phyloP scores from a whole-genome alignment of 2,329 filamentous ascomycete species.

The Teratosphaeria zuluensis region DNA sequence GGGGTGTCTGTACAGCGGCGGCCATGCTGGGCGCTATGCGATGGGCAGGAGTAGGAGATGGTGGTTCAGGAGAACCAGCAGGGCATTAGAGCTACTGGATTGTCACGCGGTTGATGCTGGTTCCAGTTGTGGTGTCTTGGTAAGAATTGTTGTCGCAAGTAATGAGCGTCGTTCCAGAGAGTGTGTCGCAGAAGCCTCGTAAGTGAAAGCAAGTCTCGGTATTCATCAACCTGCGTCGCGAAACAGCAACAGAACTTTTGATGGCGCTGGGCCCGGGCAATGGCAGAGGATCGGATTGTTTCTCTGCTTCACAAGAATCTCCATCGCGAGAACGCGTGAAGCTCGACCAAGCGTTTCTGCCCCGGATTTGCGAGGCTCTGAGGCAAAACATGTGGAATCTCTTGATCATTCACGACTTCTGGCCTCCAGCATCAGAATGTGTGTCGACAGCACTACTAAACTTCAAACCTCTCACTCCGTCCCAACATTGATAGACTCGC shows the following conservation, averaged over 20 bases:
- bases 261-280: neutral
- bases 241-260: constrained; percentile 2
- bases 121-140: neutral
- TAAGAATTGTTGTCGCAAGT: neutral
- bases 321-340: neutral
- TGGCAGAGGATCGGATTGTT: neutral
- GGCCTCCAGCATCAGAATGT: neutral
- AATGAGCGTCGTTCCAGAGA: neutral
- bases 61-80: neutral
- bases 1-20: constrained; percentile 44
- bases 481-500: too few relatives aligned
- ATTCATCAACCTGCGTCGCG: neutral
- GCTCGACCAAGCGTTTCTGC: neutral
- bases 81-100: neutral
- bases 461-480: too few relatives aligned
- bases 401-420: neutral
- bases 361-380: neutral
- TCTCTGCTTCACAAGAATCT: neutral
- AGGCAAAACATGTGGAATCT: neutral
- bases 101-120: neutral
- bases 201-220: neutral
- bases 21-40: constrained; percentile 14
- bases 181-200: neutral
- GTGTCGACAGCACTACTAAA: too few relatives aligned
- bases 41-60: neutral